phyloP scores from a whole-genome alignment of 768 basidiomycete genomes.

The Termitomyces sp. region DNA sequence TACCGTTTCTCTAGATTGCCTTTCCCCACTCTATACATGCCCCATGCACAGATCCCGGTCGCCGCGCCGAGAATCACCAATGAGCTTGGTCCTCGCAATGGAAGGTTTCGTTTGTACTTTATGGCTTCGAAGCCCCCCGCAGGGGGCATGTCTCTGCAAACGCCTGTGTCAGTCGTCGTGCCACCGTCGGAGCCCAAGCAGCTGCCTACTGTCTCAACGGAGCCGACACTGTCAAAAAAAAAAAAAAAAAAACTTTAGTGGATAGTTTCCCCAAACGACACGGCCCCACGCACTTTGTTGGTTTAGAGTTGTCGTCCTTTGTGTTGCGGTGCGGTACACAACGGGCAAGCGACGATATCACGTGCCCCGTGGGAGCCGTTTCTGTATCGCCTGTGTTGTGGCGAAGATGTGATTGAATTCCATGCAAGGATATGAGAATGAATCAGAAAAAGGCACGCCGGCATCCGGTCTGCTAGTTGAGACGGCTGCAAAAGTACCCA shows the following conservation, averaged over 20 bases:
- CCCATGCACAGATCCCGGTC: conserved; percentile 78
- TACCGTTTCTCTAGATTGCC: conserved; percentile 92
- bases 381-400: conserved; percentile 1
- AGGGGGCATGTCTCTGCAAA: conserved; percentile 89
- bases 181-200: conserved; percentile 21
- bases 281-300: conserved; percentile 9
- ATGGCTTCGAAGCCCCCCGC: conserved; percentile 87
- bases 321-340: conserved; percentile 3
- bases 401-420: conserved; percentile 1
- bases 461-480: no score
- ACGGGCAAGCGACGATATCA: not conserved
- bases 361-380: not conserved
- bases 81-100: conserved; percentile 82
- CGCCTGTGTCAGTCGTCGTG: conserved; percentile 11
- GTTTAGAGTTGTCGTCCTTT: not conserved
- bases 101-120: conserved; percentile 94
- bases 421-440: not conserved
- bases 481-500: not conserved
- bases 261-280: not conserved
- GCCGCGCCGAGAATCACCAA: conserved; percentile 83
- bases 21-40: conserved; percentile 87
- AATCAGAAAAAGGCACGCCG: not conserved
- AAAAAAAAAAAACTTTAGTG: conserved; percentile 1
- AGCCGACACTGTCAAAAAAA: conserved; percentile 39
- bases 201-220: conserved; percentile 58